Base-by-base conservation (phyloP, 1,284 basidiomycete species). In the Cutaneotrichosporon sp. region DNA sequence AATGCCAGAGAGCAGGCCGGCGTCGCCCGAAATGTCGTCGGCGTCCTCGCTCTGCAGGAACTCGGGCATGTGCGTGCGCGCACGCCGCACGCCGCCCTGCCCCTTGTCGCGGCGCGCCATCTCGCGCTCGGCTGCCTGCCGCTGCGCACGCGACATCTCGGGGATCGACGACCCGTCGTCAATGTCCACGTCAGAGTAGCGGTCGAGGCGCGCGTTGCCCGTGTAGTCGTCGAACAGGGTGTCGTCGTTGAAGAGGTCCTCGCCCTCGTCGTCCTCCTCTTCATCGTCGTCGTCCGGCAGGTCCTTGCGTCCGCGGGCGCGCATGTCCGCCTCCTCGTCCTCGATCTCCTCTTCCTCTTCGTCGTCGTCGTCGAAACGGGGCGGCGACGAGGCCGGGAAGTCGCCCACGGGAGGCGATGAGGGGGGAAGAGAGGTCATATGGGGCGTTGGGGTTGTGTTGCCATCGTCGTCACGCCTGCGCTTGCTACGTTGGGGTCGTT, bases 61-160 rank as follows among this genome's bases (percentile, higher is more conserved):
- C 10, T 87, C 81, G 20, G 92, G 95, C 60, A 89, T 90, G 59
- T 89, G 87, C 66, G 86, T 88, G 64, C 86, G 83, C 33, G 87
- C 86, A 43, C 90, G 89, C 66, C 91, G 85, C 58, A 81, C 81
- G 8, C 89, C 87, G 11, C 86, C 85, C 66, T 90, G 88, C 29
- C 87, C 82, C 22, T 90, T 86, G 82, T 99, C 95, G 54, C 97
- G 87, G 67, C 89, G 85, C 33, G 86, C 86, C 95, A 99, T 97
- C 69, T 86, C 87, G 45, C 85, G 83, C 79, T 99, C 97, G 24
- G 92, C 97, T 1, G 87, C 88, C 47, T 90, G 87, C 67, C 95
- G 87, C 47, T 87, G 86, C 16, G 83, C 87, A 24, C 85, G 85
- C 46, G 90, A 86, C 74, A 97, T 80, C 51, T 87, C 89, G 34